Evolutionary conservation across 768 basidiomycete genomes (phyloP).

Genomic region (Brasilioporus rufonigricans): DNA sequence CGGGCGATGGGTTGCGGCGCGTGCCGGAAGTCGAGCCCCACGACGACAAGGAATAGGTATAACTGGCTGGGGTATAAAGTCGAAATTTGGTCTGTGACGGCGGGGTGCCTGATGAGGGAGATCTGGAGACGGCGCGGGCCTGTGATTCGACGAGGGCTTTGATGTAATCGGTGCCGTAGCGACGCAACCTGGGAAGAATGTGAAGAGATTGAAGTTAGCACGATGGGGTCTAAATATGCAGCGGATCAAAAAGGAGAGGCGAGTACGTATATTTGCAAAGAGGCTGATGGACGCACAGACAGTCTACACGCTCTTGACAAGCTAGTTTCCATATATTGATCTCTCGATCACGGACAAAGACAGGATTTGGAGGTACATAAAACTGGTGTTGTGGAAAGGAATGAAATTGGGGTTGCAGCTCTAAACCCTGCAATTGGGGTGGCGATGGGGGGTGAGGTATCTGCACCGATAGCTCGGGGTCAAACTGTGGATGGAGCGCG

Average conservation of each 20-base stretch:
- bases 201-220: slow-evolving; percentile 9
- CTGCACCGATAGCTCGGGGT: slow-evolving; percentile 18
- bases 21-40: slow-evolving; percentile 15
- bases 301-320: slow-evolving; percentile 35
- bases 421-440: slow-evolving; percentile 20
- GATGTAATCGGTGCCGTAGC: slow-evolving; percentile 33
- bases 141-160: slow-evolving; percentile 32
- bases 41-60: slow-evolving; percentile 26
- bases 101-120: not conserved
- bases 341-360: slow-evolving; percentile 32
- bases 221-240: slow-evolving; percentile 2
- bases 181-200: too few species aligned
- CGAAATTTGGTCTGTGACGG: slow-evolving; percentile 26
- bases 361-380: slow-evolving; percentile 29
- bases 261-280: slow-evolving; percentile 4
- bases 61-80: slow-evolving; percentile 34
- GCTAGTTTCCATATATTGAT: slow-evolving; percentile 36
- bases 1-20: slow-evolving; percentile 10
- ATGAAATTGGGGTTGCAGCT: slow-evolving; percentile 24
- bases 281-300: slow-evolving; percentile 23
- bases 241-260: slow-evolving; percentile 6
- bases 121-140: slow-evolving; percentile 12
- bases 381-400: slow-evolving; percentile 25
- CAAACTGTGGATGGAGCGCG: slow-evolving; percentile 17
- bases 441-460: slow-evolving; percentile 9